Percentiles rank a stretch among this genome's conserved stretches.
Evolutionary conservation across 345 rosid species (phyloP).

Genomic region (Gossypium rotundifolium): DNA sequence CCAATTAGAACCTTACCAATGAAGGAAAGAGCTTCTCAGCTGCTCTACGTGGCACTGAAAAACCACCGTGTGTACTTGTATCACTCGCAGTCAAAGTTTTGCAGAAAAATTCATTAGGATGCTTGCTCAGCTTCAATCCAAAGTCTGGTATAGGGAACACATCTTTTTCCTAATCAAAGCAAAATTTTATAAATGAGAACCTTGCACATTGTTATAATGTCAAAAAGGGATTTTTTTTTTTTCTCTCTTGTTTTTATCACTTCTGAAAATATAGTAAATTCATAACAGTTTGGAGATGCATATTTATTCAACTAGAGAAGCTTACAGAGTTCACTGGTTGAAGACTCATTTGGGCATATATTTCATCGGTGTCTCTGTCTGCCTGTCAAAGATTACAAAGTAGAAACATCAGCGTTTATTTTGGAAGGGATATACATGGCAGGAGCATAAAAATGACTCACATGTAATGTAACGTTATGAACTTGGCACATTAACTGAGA

Average conservation of each 20-base stretch:
- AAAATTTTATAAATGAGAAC: slow-evolving; percentile 1
- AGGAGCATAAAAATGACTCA: slow-evolving; percentile 22
- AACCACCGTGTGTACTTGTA: slow-evolving; percentile 99
- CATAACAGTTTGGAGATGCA: not conserved
- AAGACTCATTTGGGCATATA: slow-evolving; percentile 95
- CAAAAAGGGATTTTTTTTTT: not conserved
- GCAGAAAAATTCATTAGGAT: slow-evolving; percentile 96
- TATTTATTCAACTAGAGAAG: not conserved
- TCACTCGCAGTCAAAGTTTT: slow-evolving; percentile 96
- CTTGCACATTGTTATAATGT: not conserved
- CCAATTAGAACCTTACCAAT: slow-evolving; percentile 44
- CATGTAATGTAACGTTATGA: slow-evolving; percentile 87
- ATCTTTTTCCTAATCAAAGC: slow-evolving; percentile 70
- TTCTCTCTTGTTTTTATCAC: not conserved
- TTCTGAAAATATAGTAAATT: not conserved
- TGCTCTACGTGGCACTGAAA: slow-evolving; percentile 97
- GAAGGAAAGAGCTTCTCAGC: slow-evolving; percentile 99
- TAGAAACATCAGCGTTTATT: not conserved
- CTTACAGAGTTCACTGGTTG: slow-evolving; percentile 91
- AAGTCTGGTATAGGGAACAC: slow-evolving; percentile 86
- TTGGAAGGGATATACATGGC: not conserved
- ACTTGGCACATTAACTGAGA: slow-evolving; percentile 98
- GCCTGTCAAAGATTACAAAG: slow-evolving; percentile 45
- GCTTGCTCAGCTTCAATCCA: slow-evolving; percentile 79
- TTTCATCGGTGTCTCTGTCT: slow-evolving; percentile 89